phyloP scores from a whole-genome alignment of 2,329 filamentous ascomycete genomes.

The Aspergillus carbonarius region DNA sequence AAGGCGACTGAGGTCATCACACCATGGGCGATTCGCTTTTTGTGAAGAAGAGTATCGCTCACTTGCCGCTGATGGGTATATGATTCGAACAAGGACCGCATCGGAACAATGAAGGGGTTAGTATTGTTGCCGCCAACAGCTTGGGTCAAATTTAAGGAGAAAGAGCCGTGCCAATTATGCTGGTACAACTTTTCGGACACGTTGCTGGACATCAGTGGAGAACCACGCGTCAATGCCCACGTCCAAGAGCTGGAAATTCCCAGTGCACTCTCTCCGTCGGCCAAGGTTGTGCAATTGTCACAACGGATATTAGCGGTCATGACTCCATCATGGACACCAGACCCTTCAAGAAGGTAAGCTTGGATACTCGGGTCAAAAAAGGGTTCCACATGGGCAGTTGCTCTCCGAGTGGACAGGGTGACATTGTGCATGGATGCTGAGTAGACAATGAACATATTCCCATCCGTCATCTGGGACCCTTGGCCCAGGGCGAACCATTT shows the following conservation, averaged over 20 bases:
- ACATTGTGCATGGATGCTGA: conserved; percentile 55
- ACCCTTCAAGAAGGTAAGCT: conserved; percentile 58
- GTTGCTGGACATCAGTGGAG: conserved; percentile 50
- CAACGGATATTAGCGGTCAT: conserved; percentile 61
- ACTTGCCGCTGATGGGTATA: conserved; percentile 14
- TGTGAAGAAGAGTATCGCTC: conserved; percentile 17
- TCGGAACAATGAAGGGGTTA: conserved; percentile 30
- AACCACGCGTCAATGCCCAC: conserved; percentile 38
- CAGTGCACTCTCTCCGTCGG: conserved; percentile 19
- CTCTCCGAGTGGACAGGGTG: conserved; percentile 59
- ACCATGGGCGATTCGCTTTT: conserved; percentile 20
- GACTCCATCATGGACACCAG: conserved; percentile 52
- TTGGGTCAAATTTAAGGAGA: conserved; percentile 49
- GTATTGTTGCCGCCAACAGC: conserved; percentile 50
- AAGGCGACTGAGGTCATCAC: conserved; percentile 30
- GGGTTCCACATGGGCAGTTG: conserved; percentile 51
- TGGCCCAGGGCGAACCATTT: conserved; percentile 61
- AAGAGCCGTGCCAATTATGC: conserved; percentile 46
- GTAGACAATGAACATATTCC: conserved; percentile 65
- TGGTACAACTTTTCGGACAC: conserved; percentile 43
- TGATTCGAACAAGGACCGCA: conserved; percentile 5
- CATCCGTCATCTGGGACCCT: conserved; percentile 54
- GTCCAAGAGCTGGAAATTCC: conserved; percentile 26
- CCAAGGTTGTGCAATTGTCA: conserved; percentile 26
- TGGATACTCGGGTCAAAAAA: conserved; percentile 44